Conservation (phyloP, 208 protist genomes). For the Trypanosomatidae sp. region DNA sequence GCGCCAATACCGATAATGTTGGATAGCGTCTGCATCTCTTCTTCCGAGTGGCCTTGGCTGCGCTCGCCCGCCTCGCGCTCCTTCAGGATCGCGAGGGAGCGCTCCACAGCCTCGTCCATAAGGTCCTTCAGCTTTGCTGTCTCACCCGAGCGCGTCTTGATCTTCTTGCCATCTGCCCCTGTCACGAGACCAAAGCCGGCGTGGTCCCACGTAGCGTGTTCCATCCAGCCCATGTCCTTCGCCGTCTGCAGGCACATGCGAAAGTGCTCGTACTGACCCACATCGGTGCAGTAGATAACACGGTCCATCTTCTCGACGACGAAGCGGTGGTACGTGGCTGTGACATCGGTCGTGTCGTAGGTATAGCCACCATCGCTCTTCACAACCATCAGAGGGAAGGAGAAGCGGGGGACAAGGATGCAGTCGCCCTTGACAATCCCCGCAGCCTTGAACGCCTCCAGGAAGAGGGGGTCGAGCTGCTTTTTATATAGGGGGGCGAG, state of each 20-base stretch:
- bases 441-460: constrained; percentile 71
- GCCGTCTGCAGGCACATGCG: constrained; percentile 85
- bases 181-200: constrained; percentile 94
- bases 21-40: constrained; percentile 80
- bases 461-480: constrained; percentile 66
- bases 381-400: constrained; percentile 93
- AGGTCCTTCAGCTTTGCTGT: constrained; percentile 95
- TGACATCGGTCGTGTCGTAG: constrained; percentile 95
- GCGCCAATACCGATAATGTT: constrained; percentile 94
- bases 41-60: constrained; percentile 77
- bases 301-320: constrained; percentile 86
- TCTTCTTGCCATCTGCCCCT: constrained; percentile 94
- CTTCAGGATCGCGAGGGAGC: constrained; percentile 80
- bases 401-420: constrained; percentile 87
- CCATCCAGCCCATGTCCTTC: constrained; percentile 91
- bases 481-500: constrained; percentile 79
- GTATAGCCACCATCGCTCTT: constrained; percentile 97
- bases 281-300: constrained; percentile 96
- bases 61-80: constrained; percentile 79
- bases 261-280: constrained; percentile 96
- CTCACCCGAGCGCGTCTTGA: constrained; percentile 96
- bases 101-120: constrained; percentile 94
- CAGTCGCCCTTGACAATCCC: constrained; percentile 67
- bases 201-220: constrained; percentile 87
- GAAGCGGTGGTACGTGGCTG: constrained; percentile 91